These are phyloP conservation scores for Lasiosphaeria ovina DNA, from an alignment of 495 filamentous ascomycete species.

Conservation along the genomic window DNA sequence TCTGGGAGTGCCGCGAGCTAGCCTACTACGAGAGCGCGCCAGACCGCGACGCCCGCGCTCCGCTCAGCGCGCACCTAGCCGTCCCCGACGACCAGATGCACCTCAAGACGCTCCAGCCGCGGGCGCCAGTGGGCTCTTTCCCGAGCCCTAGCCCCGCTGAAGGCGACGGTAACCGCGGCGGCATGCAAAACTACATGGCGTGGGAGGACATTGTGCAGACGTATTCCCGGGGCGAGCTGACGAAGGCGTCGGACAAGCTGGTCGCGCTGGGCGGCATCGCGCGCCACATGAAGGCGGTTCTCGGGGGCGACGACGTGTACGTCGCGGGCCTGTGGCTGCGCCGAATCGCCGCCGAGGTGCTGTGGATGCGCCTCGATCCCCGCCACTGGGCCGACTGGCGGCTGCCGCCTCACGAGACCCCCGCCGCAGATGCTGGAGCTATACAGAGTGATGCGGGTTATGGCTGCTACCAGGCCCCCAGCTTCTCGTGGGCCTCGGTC, in stretches of 20 bases:
- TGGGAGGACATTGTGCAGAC: neutral
- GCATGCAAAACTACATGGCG: neutral
- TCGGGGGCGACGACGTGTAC: conserved; percentile 1
- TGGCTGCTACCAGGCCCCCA: neutral
- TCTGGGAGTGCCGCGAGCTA: conserved; percentile 28
- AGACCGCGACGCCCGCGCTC: no score
- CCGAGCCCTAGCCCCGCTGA: neutral
- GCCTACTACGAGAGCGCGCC: no score
- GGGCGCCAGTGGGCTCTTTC: no score
- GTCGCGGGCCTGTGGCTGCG: conserved; percentile 7
- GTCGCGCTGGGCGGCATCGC: neutral
- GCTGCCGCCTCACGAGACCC: neutral
- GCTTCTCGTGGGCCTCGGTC: conserved; percentile 8
- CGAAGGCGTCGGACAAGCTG: conserved; percentile 2
- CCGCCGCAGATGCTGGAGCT: no score
- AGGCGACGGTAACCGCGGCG: neutral
- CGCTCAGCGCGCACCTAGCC: neutral
- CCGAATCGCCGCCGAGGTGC: neutral
- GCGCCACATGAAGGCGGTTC: neutral
- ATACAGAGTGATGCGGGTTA: neutral
- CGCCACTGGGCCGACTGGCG: neutral
- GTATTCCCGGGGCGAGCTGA: conserved; percentile 1
- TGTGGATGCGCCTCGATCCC: neutral
- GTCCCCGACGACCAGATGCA: neutral
- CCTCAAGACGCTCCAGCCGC: neutral